These are phyloP conservation scores for Adansonia madagascariensis DNA, from an alignment of 441 rosid species.

Conservation along the genomic window DNA sequence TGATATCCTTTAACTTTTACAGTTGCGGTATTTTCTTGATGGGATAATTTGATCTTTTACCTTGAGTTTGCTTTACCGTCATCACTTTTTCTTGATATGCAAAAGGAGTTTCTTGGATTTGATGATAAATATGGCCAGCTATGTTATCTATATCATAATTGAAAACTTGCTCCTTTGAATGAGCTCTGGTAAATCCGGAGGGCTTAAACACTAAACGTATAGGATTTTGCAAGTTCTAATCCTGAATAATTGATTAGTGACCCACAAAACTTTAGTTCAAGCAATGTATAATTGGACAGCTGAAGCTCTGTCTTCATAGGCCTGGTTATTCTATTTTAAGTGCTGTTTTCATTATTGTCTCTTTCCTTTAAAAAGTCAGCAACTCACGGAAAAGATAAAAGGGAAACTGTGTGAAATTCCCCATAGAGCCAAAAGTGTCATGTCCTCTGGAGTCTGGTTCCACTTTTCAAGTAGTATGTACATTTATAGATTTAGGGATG, in stretches of 20 bases:
- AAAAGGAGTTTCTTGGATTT: neutral
- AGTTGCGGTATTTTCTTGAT: neutral
- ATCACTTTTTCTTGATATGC: neutral
- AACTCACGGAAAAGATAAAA: neutral
- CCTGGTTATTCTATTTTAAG: neutral
- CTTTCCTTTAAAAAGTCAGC: constrained; percentile 1
- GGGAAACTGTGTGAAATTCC: neutral
- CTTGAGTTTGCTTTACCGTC: neutral
- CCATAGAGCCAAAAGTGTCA: neutral
- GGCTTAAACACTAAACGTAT: neutral
- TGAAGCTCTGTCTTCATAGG: constrained; percentile 3
- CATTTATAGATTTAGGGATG: neutral
- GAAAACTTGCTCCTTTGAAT: constrained; percentile 2
- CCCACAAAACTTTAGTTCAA: neutral
- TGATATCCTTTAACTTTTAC: neutral
- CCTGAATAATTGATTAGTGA: constrained; percentile 1
- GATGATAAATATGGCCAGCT: neutral
- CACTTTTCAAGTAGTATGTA: neutral
- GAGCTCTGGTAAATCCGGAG: neutral
- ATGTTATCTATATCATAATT: neutral
- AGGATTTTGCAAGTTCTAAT: neutral
- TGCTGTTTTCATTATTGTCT: neutral
- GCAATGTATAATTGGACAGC: neutral
- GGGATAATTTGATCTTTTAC: neutral
- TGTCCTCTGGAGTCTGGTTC: neutral